Conservation (phyloP, 73 alveolate genomes). For the Paraurostyla sp. region DNA sequence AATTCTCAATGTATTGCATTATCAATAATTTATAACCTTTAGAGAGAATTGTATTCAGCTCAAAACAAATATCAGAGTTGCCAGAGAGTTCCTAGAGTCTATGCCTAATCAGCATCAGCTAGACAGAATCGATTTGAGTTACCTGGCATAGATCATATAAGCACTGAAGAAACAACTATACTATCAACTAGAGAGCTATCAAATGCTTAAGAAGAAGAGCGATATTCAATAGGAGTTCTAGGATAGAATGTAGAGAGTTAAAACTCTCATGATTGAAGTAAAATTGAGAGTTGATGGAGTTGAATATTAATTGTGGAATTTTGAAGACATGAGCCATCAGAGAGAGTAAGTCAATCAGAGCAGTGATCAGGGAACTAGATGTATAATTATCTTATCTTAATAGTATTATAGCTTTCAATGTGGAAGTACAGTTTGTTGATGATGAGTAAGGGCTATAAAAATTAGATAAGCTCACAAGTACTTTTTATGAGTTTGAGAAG, state of each 20-base stretch:
- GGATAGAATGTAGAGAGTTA: neutral
- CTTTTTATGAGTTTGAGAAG: neutral
- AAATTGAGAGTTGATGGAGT: neutral
- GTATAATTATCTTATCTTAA: neutral
- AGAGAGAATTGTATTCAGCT: conserved; percentile 16
- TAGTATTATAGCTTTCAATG: conserved; percentile 1
- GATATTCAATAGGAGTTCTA: neutral
- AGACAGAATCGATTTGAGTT: conserved; percentile 21
- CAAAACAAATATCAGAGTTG: conserved; percentile 23
- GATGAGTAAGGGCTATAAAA: neutral
- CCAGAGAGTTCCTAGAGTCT: neutral
- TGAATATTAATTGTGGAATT: neutral
- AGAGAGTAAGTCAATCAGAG: neutral
- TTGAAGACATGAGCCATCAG: neutral
- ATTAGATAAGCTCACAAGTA: neutral
- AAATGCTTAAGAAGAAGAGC: neutral
- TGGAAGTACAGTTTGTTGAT: neutral
- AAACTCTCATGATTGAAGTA: neutral
- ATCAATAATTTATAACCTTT: neutral
- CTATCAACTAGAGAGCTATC: neutral
- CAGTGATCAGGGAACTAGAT: conserved; percentile 39
- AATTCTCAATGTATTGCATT: conserved; percentile 36
- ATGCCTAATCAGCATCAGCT: neutral
- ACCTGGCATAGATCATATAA: conserved; percentile 1
- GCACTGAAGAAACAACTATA: neutral